Evolutionary conservation across 1,284 basidiomycete species (phyloP), one percentile per base, ranked within the genome.

Genomic region (Boletus sp.): DNA sequence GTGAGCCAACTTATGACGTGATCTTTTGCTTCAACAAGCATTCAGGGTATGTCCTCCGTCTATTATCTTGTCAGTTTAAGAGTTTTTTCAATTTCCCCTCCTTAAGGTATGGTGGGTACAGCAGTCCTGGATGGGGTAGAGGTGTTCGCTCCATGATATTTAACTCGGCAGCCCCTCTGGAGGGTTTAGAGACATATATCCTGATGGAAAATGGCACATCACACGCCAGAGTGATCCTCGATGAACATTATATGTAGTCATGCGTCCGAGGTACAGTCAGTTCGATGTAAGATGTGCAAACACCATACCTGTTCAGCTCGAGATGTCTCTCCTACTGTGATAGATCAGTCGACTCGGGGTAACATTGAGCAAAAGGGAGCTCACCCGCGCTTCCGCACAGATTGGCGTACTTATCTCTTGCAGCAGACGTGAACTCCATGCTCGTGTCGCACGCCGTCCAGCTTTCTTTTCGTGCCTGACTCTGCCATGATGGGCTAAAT

Each of bases 21-120:
- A 76, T 84, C 1, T 85, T 85, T 64, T 87, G 84, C 59, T 87
- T 86, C 54, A 71, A 75, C 56, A 87, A 87, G 59, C 84, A 86
- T 60, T 81, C 82, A 2, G 82, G 83, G 81, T 84, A 53, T 8
- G 75, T 69, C 30, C 8, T 35, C 19, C 25, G 16, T 40, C 25
- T 2, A 13, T 3, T 19, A 16, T 48, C 17, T 8, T n/a, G n/a
- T n/a, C n/a, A n/a, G n/a, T n/a, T n/a, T n/a, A n/a, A n/a, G n/a
- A n/a, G n/a, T n/a, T n/a, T n/a, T n/a, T n/a, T n/a, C n/a, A n/a
- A n/a, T 20, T 34, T 7, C 36, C 5, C 30, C 32, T 17, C 16
- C 29, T 38, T 17, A 17, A 84, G 83, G 19, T 84, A 85, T 45
- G 83, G 84, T 7, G 82, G 82, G 0, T 84, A 85, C 56, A 72